Evolutionary conservation across 805 yeast species (phyloP).

Genomic region (Saccharomyces kudriavzevii): DNA sequence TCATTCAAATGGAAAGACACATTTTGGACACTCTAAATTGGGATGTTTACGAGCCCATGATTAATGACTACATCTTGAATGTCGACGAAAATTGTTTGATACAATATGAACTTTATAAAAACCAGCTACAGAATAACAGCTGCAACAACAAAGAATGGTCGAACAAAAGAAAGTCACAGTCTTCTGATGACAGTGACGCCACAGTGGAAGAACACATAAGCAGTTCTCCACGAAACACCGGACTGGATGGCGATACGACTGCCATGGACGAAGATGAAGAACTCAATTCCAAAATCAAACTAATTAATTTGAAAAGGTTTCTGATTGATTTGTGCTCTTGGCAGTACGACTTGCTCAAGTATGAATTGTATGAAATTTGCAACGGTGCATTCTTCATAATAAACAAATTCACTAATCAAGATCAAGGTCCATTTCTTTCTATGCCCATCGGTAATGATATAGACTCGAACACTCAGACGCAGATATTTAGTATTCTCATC

Average conservation of each 20-base stretch:
- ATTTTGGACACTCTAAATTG: slow-evolving; percentile 61
- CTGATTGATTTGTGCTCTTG: slow-evolving; percentile 41
- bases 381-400: slow-evolving; percentile 21
- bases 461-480: slow-evolving; percentile 12
- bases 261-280: slow-evolving; percentile 11
- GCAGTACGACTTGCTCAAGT: slow-evolving; percentile 34
- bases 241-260: background rate
- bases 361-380: slow-evolving; percentile 21
- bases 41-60: slow-evolving; percentile 57
- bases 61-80: slow-evolving; percentile 38
- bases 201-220: slow-evolving; percentile 9
- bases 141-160: slow-evolving; percentile 4
- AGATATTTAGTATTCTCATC: slow-evolving; percentile 15
- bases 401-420: slow-evolving; percentile 21
- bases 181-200: slow-evolving; percentile 10
- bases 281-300: slow-evolving; percentile 21
- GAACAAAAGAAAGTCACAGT: slow-evolving; percentile 5
- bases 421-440: slow-evolving; percentile 22
- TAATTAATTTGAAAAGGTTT: slow-evolving; percentile 40
- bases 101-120: slow-evolving; percentile 28
- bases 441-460: slow-evolving; percentile 10
- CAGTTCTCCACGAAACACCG: background rate
- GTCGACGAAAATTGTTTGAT: slow-evolving; percentile 36
- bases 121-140: slow-evolving; percentile 22
- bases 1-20: slow-evolving; percentile 69